Evolutionary conservation across 129 eudicot genomes (phyloP).

Genomic region (Ambrosia trifida): DNA sequence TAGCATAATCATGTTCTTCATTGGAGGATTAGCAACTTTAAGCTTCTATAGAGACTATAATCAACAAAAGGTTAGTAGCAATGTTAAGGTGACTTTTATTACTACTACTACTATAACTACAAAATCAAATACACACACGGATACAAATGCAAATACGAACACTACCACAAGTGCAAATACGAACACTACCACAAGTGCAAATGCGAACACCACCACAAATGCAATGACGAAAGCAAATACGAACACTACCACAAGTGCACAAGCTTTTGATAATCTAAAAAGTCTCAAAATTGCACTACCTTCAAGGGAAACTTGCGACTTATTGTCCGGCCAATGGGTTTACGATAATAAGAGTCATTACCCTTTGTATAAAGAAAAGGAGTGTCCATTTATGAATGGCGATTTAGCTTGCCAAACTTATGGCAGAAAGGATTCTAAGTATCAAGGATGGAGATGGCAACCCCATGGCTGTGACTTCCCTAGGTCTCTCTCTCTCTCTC

Average conservation of each 20-base stretch:
- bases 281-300: conserved; percentile 21
- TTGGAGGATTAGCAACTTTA: conserved; percentile 33
- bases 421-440: too few relatives aligned
- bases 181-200: not conserved
- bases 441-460: too few relatives aligned
- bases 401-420: not conserved
- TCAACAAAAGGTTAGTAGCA: not conserved
- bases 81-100: not conserved
- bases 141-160: too few relatives aligned
- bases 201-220: not conserved
- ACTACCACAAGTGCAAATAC: too few relatives aligned
- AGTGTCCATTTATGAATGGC: conserved; percentile 21
- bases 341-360: conserved; percentile 32
- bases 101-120: not conserved
- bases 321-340: conserved; percentile 39
- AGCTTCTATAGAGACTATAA: conserved; percentile 21
- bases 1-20: conserved; percentile 28
- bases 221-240: not conserved
- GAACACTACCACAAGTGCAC: not conserved
- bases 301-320: conserved; percentile 27
- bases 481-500: conserved; percentile 1
- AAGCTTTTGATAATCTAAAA: conserved; percentile 22
- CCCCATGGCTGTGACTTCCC: too few relatives aligned
- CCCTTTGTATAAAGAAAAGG: conserved; percentile 36
- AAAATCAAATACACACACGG: not conserved